Base-by-base conservation (phyloP, 768 basidiomycete genomes). In the Scleroderma citrinum region DNA sequence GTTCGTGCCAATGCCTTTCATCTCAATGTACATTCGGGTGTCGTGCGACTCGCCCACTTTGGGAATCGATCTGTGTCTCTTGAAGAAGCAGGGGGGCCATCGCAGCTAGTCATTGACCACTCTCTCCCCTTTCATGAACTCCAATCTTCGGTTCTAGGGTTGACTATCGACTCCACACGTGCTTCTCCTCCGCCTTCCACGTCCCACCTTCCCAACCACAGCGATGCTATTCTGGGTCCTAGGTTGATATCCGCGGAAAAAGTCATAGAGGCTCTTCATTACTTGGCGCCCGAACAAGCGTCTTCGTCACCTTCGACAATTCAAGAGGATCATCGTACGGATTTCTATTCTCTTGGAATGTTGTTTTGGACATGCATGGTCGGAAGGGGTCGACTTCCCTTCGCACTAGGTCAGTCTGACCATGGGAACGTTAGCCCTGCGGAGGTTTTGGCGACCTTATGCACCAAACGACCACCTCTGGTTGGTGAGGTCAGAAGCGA, bases 1-100 rank as follows among this genome's bases (percentile, higher is more conserved):
- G 83, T 87, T 26, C 80, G 85, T 20, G 83, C 84, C 16, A 87
- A 87, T 59, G 84, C 84, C 1, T 87, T 85, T 61, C 85, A 87
- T 63, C 70, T 84, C 26, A 85, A 84, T 56, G 74, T 81, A 1
- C 80, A 84, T 63, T 80, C 82, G 34, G 83, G 83, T 13, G 71
- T 80, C 35, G 85, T 87, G 24, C 77, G 83, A 1, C 71, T 86
- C 46, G 81, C 84, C 20, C 86, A 88, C 58, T 85, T 83, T 54
- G 84, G 86, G 17, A 87, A 88, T 63, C 78, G 85, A 14, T 78
- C 83, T 3, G 73, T 85, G 20, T 86, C 85, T 11, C 66, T 87
- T 12, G 85, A 87, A 62, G 79, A 76, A 54, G 82, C 77, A 49
- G 84, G 85, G 2, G 85, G 84, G 1, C 85, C 85, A 1, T 85